Evolutionary conservation across 169 alveolate genomes (phyloP), one percentile per base, ranked within the genome.

Genomic region (Gregarina niphandrodes): DNA sequence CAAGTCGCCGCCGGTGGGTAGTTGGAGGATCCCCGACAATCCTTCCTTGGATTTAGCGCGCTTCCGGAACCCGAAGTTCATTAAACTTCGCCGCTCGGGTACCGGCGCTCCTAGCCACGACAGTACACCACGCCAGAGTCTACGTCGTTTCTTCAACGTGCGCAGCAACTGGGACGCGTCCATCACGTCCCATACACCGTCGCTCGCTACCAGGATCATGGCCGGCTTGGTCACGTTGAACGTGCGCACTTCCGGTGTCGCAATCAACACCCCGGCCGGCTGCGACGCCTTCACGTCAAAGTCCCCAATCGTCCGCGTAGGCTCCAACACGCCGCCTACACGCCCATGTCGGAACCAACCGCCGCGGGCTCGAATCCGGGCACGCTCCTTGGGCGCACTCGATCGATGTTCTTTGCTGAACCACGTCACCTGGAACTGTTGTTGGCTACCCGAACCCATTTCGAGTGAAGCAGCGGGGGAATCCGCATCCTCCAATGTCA

Each of bases 271-370:
- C 1, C 49, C 49, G 4, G 9, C 1, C 9, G 58, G 58, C 39
- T 23, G 48, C 4, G 16, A 15, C 15, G 37, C 58, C 9, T 49
- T 49, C 21, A 49, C 42, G 19, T 49, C 58, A 16, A 49, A 49
- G 39, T 49, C 58, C 9, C 58, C 58, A 2, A 49, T 13, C n/a
- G 58, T 7, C 12, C 58, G 29, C 16, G 50, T 11, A 3, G 58
- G 58, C 45, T 49, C 58, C 30, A 49, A 26, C 4, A 43, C 34
- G 13, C 48, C 43, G 11, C 32, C 49, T 1, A 49, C 30, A 0
- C 58, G 2, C 24, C 58, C 58, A 1, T 31, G 43, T 1, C 15
- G n/a, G n/a, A 49, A 16, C 19, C 11, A 0, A 7, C 38, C 37
- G 1, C 37, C 42, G 4, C 22, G 34, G 7, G 7, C 15, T 7